Evolutionary conservation across 441 rosid species (phyloP).

Genomic region (Erodium moschatum): DNA sequence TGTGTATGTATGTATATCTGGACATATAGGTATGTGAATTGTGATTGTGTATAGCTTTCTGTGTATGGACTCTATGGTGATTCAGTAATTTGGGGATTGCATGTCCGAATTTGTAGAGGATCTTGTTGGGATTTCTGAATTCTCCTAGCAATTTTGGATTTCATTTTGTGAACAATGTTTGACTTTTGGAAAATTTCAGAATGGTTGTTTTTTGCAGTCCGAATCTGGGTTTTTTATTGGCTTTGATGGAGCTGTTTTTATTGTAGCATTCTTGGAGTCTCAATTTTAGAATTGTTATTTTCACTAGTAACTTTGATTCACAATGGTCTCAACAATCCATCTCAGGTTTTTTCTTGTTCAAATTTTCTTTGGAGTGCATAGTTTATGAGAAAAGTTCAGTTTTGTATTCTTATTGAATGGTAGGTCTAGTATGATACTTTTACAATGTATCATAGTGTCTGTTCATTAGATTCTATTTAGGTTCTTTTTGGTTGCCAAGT

Average conservation of each 20-base stretch:
- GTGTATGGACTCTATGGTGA: background rate
- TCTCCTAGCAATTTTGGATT: background rate
- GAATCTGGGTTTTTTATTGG: background rate
- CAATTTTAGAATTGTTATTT: background rate
- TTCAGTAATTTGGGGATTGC: background rate
- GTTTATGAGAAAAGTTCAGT: background rate
- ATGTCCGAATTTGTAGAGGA: background rate
- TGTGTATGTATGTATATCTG: background rate
- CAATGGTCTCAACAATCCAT: background rate
- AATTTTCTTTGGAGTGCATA: background rate
- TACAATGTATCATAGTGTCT: conserved; percentile 5
- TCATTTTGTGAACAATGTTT: background rate
- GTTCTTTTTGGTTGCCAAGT: background rate
- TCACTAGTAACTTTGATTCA: background rate
- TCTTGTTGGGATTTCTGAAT: background rate
- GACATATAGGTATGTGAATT: background rate
- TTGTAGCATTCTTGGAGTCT: background rate
- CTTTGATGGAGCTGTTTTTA: background rate
- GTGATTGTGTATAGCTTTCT: background rate
- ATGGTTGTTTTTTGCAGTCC: background rate
- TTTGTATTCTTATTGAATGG: background rate
- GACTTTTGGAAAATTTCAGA: background rate
- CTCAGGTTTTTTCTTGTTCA: background rate
- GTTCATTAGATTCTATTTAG: background rate
- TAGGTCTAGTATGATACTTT: background rate